phyloP scores from a whole-genome alignment of 257 asterid genomes.

The Capsicum chinense region DNA sequence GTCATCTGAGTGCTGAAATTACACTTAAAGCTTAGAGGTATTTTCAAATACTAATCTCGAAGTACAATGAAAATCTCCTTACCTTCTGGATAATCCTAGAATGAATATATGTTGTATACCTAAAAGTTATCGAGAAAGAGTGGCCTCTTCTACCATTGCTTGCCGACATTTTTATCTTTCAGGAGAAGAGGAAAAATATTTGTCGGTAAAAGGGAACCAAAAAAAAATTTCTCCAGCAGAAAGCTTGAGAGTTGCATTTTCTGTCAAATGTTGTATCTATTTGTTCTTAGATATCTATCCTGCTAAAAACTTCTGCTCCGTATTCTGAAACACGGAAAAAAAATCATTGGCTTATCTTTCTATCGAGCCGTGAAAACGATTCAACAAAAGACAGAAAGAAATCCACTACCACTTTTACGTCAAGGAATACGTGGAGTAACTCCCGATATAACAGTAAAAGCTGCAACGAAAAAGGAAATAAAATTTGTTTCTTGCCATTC shows the following conservation, averaged over 20 bases:
- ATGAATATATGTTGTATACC: background rate
- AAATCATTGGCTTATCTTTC: no score
- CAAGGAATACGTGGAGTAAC: no score
- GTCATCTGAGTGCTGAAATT: background rate
- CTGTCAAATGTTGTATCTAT: background rate
- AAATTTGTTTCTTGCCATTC: background rate
- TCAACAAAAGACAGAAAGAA: no score
- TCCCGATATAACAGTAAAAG: no score
- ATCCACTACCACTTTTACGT: no score
- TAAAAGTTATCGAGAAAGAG: background rate
- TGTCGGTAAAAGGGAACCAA: background rate
- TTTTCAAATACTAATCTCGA: background rate
- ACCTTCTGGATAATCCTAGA: background rate
- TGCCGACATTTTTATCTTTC: background rate
- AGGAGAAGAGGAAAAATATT: background rate
- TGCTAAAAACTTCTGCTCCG: background rate
- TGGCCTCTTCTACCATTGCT: background rate
- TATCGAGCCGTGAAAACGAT: no score
- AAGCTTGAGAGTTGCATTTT: background rate
- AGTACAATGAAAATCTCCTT: background rate
- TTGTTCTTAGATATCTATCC: background rate
- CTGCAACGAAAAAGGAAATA: background rate
- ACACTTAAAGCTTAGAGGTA: background rate
- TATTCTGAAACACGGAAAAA: no score
- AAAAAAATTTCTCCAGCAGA: background rate